A percentile compares a stretch with the other conserved stretches of the same genome.
These are phyloP conservation scores for Trichocladium antarcticum DNA, from an alignment of 495 filamentous ascomycete genomes.

Conservation along the genomic window DNA sequence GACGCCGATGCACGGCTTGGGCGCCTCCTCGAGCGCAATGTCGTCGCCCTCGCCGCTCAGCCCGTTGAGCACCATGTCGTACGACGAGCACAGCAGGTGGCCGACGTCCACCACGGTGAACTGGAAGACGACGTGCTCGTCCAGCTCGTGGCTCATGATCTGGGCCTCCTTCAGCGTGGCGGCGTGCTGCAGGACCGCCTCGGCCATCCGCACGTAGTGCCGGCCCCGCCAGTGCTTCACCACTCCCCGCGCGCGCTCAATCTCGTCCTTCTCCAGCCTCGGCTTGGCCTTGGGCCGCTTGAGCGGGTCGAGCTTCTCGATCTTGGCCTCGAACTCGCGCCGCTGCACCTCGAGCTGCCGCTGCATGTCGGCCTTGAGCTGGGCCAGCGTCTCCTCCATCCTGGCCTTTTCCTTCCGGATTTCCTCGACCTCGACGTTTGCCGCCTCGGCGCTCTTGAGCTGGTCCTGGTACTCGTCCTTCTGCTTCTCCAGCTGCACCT, in stretches of 20 bases:
- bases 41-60: conserved; percentile 83
- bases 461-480: conserved; percentile 75
- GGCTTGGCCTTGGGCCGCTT: conserved; percentile 43
- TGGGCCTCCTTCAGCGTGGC: conserved; percentile 88
- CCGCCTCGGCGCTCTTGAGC: conserved; percentile 63
- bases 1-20: conserved; percentile 83
- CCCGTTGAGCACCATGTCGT: conserved; percentile 89
- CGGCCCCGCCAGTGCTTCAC: conserved; percentile 70
- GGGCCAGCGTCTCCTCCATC: conserved; percentile 74
- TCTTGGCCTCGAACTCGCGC: conserved; percentile 59
- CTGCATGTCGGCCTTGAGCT: conserved; percentile 79
- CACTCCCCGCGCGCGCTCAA: conserved; percentile 52
- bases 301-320: conserved; percentile 38
- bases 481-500: conserved; percentile 73
- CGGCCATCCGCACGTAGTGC: conserved; percentile 90
- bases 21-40: conserved; percentile 63
- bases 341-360: conserved; percentile 63
- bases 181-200: conserved; percentile 78
- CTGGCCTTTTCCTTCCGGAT: conserved; percentile 70
- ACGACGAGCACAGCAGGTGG: conserved; percentile 80
- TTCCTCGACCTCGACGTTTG: conserved; percentile 71
- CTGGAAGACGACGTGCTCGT: conserved; percentile 89
- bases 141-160: conserved; percentile 94
- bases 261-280: conserved; percentile 59
- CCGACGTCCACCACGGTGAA: conserved; percentile 85